Evolutionary conservation across 2,329 filamentous ascomycete genomes (phyloP).

Genomic region (Thermochaetoides dissita): DNA sequence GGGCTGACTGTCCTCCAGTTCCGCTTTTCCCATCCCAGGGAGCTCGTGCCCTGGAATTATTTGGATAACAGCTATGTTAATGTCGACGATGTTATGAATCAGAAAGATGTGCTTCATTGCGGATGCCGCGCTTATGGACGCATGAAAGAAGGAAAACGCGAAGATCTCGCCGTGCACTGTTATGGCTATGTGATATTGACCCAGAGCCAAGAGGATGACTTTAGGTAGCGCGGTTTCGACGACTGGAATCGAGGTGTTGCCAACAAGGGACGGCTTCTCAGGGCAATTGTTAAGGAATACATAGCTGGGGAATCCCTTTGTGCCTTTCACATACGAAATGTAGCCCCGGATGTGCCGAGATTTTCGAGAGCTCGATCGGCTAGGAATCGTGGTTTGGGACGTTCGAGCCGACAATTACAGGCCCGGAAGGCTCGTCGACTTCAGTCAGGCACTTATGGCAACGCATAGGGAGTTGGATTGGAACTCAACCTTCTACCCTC

Average conservation of each 20-base stretch:
- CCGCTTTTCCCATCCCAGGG: background rate
- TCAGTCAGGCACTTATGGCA: background rate
- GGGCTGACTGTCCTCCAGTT: background rate
- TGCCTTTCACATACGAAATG: background rate
- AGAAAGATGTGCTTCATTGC: conserved; percentile 14
- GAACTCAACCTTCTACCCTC: background rate
- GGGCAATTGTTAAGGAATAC: background rate
- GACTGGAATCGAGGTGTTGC: background rate
- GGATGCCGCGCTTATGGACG: conserved; percentile 19
- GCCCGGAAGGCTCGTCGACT: background rate
- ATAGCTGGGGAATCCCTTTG: background rate
- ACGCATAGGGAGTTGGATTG: background rate
- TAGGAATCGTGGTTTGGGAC: background rate
- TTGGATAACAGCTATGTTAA: conserved; percentile 7
- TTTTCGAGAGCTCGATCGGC: background rate
- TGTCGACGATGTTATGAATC: background rate
- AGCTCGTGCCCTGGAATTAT: background rate
- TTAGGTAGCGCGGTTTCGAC: conserved; percentile 2
- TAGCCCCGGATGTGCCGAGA: background rate
- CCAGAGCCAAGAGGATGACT: conserved; percentile 6
- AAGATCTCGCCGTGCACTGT: conserved; percentile 14
- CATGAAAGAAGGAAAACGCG: conserved; percentile 15
- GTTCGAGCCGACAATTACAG: background rate
- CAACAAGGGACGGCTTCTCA: background rate
- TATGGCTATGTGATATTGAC: conserved; percentile 18